These are phyloP conservation scores for Saccharomyces hybrid DNA, from an alignment of 1,139 yeast species.

Conservation along the genomic window DNA sequence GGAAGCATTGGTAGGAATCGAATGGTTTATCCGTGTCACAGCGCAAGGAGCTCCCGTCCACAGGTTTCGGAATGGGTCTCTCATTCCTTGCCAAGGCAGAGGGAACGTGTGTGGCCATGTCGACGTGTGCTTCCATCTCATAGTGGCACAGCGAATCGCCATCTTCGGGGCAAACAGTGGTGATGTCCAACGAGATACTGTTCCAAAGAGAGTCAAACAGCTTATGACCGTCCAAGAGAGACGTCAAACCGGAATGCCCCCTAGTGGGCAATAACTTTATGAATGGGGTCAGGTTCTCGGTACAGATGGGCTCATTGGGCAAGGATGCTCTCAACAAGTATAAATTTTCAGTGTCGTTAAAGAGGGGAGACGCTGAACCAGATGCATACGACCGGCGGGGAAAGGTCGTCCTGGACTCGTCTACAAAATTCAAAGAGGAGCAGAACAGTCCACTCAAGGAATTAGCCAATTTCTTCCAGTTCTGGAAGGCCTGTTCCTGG, in stretches of 20 bases:
- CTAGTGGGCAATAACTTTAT: slow-evolving; percentile 84
- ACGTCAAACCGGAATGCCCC: slow-evolving; percentile 84
- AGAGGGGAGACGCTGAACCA: slow-evolving; percentile 22
- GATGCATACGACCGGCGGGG: slow-evolving; percentile 46
- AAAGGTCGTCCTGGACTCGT: slow-evolving; percentile 66
- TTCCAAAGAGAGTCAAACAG: slow-evolving; percentile 96
- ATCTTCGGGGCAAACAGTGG: slow-evolving; percentile 44
- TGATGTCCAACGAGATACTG: slow-evolving; percentile 78
- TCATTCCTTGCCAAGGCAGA: slow-evolving; percentile 54
- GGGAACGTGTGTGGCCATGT: slow-evolving; percentile 66
- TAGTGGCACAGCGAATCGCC: slow-evolving; percentile 38
- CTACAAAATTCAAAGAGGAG: slow-evolving; percentile 88
- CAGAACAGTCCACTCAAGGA: slow-evolving; percentile 87
- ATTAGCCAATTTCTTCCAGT: slow-evolving; percentile 70
- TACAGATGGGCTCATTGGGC: slow-evolving; percentile 94
- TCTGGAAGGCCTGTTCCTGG: slow-evolving; percentile 46
- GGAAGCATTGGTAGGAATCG: slow-evolving; percentile 71
- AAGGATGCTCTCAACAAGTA: slow-evolving; percentile 74
- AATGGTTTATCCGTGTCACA: slow-evolving; percentile 59
- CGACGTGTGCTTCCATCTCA: slow-evolving; percentile 62
- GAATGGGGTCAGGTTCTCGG: slow-evolving; percentile 94
- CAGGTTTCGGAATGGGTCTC: slow-evolving; percentile 77
- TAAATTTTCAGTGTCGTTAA: slow-evolving; percentile 32
- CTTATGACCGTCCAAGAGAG: slow-evolving; percentile 83
- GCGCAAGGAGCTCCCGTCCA: slow-evolving; percentile 54